Conservation (phyloP, 106 monocot genomes). For the Alisma plantagoaquatica region DNA sequence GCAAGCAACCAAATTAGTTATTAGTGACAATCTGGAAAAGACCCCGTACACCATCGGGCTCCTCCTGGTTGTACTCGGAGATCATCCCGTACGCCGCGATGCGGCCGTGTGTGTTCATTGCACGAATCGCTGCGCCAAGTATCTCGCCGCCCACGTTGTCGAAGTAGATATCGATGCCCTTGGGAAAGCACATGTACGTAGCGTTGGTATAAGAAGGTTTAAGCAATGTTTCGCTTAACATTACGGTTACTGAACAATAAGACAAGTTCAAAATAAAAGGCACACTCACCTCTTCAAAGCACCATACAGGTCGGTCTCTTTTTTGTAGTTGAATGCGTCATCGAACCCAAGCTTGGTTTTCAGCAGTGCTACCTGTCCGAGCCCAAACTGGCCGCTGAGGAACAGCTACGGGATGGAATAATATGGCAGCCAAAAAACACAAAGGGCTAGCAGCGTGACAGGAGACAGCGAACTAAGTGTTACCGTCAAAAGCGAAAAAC, state of each 20-base stretch:
- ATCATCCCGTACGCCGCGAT: conserved; percentile 14
- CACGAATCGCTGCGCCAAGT: conserved; percentile 1
- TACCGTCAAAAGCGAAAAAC: too few relatives aligned
- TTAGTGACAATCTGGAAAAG: neutral
- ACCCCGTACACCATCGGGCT: conserved; percentile 4
- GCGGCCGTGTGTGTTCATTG: conserved; percentile 5
- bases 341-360: conserved; percentile 16
- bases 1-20: too few relatives aligned
- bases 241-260: too few relatives aligned
- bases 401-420: too few relatives aligned
- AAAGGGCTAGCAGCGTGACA: too few relatives aligned
- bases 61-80: conserved; percentile 11
- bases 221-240: too few relatives aligned
- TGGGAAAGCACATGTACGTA: conserved; percentile 13
- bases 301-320: conserved; percentile 10
- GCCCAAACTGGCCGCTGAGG: too few relatives aligned
- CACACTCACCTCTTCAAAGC: conserved; percentile 14
- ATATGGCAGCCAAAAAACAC: too few relatives aligned
- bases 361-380: conserved; percentile 13
- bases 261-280: neutral
- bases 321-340: conserved; percentile 18
- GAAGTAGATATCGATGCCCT: too few relatives aligned
- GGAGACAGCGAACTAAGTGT: too few relatives aligned
- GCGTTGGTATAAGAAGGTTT: too few relatives aligned
- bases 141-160: conserved; percentile 10